phyloP scores from a whole-genome alignment of 2,329 filamentous ascomycete genomes.

The Rachicladosporium sp. region DNA sequence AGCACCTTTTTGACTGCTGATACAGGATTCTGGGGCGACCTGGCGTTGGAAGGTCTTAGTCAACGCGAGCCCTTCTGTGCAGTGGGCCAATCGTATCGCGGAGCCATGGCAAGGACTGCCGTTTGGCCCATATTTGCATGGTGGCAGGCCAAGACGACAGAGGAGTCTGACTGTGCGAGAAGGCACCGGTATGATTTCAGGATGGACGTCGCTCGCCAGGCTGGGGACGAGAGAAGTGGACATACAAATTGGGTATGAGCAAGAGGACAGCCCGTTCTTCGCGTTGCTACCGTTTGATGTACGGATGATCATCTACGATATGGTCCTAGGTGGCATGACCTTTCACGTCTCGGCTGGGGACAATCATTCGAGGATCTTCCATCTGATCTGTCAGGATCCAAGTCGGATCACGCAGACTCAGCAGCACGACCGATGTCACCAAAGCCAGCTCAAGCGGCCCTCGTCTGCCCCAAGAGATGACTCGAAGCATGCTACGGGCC shows the following conservation, averaged over 20 bases:
- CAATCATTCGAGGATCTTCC: constrained; percentile 13
- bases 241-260: constrained; percentile 9
- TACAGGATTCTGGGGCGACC: constrained; percentile 19
- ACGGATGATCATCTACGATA: constrained; percentile 22
- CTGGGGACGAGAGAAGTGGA: too few relatives aligned
- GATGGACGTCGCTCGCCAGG: constrained; percentile 14
- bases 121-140: constrained; percentile 20
- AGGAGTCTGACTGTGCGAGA: constrained; percentile 18
- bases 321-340: constrained; percentile 17
- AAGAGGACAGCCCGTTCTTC: constrained; percentile 13
- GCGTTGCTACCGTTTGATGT: constrained; percentile 20
- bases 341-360: constrained; percentile 16
- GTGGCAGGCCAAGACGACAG: constrained; percentile 14
- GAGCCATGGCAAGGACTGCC: constrained; percentile 21
- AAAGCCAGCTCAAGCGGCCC: constrained; percentile 8
- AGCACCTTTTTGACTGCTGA: constrained; percentile 5
- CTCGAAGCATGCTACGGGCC: constrained; percentile 11
- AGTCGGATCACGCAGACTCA: constrained; percentile 11
- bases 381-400: constrained; percentile 17
- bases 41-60: constrained; percentile 17
- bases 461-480: constrained; percentile 11
- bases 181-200: constrained; percentile 9
- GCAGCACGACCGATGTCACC: constrained; percentile 15
- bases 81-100: constrained; percentile 20
- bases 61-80: constrained; percentile 19